phyloP scores from a whole-genome alignment of 2,329 filamentous ascomycete genomes.

The Pezicula radicicola region DNA sequence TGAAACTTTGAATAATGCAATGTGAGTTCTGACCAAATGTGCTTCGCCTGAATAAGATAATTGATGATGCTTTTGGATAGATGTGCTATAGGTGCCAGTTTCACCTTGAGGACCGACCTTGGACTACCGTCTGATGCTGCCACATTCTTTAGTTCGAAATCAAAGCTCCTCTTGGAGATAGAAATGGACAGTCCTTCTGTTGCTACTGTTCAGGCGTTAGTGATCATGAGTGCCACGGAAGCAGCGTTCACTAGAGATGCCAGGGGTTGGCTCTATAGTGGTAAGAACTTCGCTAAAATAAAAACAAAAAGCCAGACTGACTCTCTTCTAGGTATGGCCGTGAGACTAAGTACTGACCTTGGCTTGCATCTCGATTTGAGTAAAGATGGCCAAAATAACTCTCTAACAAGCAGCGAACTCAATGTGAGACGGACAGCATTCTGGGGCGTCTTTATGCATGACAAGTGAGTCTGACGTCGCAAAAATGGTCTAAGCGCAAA shows the following conservation, averaged over 20 bases:
- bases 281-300: slow-evolving; percentile 18
- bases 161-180: slow-evolving; percentile 41
- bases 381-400: not conserved
- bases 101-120: slow-evolving; percentile 32
- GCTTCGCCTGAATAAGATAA: not conserved
- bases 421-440: slow-evolving; percentile 7
- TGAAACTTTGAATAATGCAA: slow-evolving; percentile 7
- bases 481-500: not conserved
- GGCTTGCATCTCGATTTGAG: slow-evolving; percentile 6
- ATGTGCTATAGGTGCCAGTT: slow-evolving; percentile 30
- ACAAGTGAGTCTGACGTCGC: not conserved
- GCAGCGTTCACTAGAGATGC: slow-evolving; percentile 39
- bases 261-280: slow-evolving; percentile 44
- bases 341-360: slow-evolving; percentile 8
- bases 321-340: slow-evolving; percentile 7
- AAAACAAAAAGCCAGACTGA: not conserved
- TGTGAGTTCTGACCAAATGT: not conserved
- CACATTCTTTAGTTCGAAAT: slow-evolving; percentile 39
- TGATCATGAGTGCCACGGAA: slow-evolving; percentile 41
- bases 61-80: slow-evolving; percentile 5
- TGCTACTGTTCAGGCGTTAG: slow-evolving; percentile 44
- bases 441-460: slow-evolving; percentile 8
- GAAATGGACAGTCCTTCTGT: slow-evolving; percentile 44
- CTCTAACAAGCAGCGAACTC: slow-evolving; percentile 1
- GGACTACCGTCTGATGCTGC: slow-evolving; percentile 31